Base-by-base conservation (phyloP, 495 filamentous ascomycete species). In the Pyrenopolyporus hunteri region DNA sequence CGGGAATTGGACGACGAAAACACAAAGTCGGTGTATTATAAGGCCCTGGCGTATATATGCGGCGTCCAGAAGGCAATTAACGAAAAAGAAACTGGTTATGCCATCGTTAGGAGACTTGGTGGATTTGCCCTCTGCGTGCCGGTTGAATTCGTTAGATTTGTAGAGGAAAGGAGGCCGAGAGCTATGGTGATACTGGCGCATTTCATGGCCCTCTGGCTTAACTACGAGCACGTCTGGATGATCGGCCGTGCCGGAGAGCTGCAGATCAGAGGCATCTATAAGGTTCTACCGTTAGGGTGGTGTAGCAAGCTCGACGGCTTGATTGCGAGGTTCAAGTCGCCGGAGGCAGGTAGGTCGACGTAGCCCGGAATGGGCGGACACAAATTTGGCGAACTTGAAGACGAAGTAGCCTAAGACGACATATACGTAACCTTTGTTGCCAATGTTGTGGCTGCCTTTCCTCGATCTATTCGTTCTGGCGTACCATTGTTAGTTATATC, bases 251-350 rank as follows among this genome's bases (percentile, higher is more conserved):
- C 74, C 25, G 75, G 75, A 6, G 70, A 70, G 50, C 44, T 70
- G 56, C 74, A 79, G 49, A 65, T 78, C n/a, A 63, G 64, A 47
- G 76, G 73, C 11, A 74, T 79, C 17, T 66, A 77, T 35, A 73
- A 72, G 35, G 64, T 69, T 14, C 46, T 79, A 17, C 74, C 73
- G 3, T 17, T 60, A 26, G 68, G 72, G 25, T 78, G 75, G 76
- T 67, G 68, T 25, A 71, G 55, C 56, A 71, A 75, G 37, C 70
- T 79, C 39, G 64, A 70, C 31, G 64, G 70, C 33, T 61, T 77
- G 2, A 59, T 76, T 28, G 35, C 49, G 9, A 69, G 48, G 23
- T 68, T 71, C 6, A 71, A 69, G 17, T 51, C 54, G 10, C 52
- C 50, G 16, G 62, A 66, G 32, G 37, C 29, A 39, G 43, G 26